phyloP scores from a whole-genome alignment of 1,284 basidiomycete genomes.

The Sporisorium scitamineum region DNA sequence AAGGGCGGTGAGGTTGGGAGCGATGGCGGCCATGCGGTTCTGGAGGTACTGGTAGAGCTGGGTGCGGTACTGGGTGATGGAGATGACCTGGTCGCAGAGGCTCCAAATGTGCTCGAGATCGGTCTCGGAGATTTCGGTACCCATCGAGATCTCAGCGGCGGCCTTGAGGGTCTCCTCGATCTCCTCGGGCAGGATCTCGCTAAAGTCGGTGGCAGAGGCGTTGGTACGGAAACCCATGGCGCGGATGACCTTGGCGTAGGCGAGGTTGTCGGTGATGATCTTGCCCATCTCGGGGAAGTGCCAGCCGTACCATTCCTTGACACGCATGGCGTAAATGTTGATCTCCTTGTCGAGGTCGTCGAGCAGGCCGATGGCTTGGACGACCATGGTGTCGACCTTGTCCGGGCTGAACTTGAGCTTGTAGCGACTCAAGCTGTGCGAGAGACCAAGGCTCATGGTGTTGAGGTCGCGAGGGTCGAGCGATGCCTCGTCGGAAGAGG shows the following conservation, averaged over 20 bases:
- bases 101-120: constrained; percentile 95
- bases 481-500: constrained; percentile 62
- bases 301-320: constrained; percentile 99
- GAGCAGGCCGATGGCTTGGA: constrained; percentile 97
- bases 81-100: constrained; percentile 95
- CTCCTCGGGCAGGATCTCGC: constrained; percentile 85
- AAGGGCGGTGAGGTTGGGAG: constrained; percentile 93
- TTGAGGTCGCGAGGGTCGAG: constrained; percentile 84
- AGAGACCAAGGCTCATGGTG: constrained; percentile 97
- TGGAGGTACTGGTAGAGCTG: constrained; percentile 94
- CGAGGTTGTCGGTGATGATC: constrained; percentile 95
- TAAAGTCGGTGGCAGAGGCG: constrained; percentile 85
- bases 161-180: constrained; percentile 89
- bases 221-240: constrained; percentile 79
- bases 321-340: constrained; percentile 98
- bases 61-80: constrained; percentile 91
- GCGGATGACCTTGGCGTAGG: constrained; percentile 81
- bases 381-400: constrained; percentile 99
- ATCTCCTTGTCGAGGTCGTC: constrained; percentile 99
- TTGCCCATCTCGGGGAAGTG: constrained; percentile 99
- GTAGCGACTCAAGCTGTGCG: constrained; percentile 95
- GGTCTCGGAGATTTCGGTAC: constrained; percentile 95
- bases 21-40: constrained; percentile 97
- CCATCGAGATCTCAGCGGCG: constrained; percentile 94
- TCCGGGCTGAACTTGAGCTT: constrained; percentile 99